Evolutionary conservation across 306 rosid genomes (phyloP).

Genomic region (Cucurbita argyrosperma): DNA sequence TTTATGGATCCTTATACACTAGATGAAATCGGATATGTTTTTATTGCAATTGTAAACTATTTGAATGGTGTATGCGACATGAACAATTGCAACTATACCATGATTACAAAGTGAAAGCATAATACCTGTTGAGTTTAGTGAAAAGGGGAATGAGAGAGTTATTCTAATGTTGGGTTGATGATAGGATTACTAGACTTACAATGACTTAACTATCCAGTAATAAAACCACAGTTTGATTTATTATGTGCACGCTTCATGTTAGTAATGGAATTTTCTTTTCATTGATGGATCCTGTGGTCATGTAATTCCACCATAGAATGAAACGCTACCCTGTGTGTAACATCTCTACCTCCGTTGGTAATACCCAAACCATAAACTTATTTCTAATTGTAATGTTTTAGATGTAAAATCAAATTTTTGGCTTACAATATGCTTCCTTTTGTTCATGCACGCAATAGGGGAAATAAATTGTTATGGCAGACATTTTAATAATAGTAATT

Average conservation of each 20-base stretch:
- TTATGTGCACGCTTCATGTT: neutral
- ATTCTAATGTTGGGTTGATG: neutral
- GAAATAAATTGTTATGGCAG: neutral
- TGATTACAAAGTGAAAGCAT: neutral
- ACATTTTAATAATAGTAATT: neutral
- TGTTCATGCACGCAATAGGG: neutral
- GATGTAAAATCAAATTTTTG: neutral
- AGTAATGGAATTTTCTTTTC: neutral
- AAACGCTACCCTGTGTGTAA: too few species aligned
- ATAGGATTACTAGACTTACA: neutral
- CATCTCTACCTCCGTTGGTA: neutral
- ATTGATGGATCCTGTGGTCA: neutral
- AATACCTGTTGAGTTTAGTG: neutral
- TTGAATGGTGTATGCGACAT: neutral
- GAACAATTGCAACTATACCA: neutral
- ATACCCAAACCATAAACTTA: neutral
- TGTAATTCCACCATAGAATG: neutral
- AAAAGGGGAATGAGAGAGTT: neutral
- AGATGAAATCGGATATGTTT: neutral
- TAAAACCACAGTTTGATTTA: neutral
- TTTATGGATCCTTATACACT: neutral
- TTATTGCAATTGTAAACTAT: neutral
- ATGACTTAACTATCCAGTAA: neutral
- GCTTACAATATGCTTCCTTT: neutral
- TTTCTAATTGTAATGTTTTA: neutral